Conservation (phyloP, 495 filamentous ascomycete species). For the Bathelium albidoporum region DNA sequence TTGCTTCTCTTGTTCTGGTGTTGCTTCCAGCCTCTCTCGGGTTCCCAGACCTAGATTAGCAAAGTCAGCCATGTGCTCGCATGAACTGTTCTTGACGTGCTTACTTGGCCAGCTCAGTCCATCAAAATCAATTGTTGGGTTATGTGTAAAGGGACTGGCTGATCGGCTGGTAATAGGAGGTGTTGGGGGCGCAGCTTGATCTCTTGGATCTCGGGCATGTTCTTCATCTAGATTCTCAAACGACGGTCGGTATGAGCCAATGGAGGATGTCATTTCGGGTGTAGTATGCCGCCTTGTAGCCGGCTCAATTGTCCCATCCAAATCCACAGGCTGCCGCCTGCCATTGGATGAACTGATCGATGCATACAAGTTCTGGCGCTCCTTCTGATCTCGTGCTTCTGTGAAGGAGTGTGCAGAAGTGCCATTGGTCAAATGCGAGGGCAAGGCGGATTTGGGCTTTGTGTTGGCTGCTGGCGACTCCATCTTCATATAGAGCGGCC, state of each 20-base stretch:
- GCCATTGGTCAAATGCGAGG: constrained; percentile 19
- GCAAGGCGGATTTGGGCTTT: constrained; percentile 12
- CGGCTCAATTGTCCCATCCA: constrained; percentile 6
- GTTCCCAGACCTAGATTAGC: constrained; percentile 57
- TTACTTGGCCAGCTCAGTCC: constrained; percentile 61
- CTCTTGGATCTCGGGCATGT: constrained; percentile 57
- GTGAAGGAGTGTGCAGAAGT: constrained; percentile 15
- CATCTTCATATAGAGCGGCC: neutral
- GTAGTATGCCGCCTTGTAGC: neutral
- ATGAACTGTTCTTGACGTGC: constrained; percentile 19
- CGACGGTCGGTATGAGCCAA: neutral
- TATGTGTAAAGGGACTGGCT: constrained; percentile 50
- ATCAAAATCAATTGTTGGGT: constrained; percentile 65
- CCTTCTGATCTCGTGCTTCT: constrained; percentile 11
- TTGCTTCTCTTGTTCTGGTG: constrained; percentile 57
- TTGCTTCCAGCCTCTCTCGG: constrained; percentile 67
- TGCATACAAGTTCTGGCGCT: constrained; percentile 14
- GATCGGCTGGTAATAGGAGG: constrained; percentile 43
- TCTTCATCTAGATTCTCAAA: constrained; percentile 18
- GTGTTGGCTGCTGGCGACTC: neutral
- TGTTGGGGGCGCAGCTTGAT: constrained; percentile 47
- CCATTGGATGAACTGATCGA: constrained; percentile 21
- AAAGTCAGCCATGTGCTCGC: neutral
- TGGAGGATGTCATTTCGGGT: neutral
- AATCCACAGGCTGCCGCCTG: constrained; percentile 11